Evolutionary conservation across 2,329 filamentous ascomycete genomes (phyloP).

Genomic region (Trichoderma simmonsii): DNA sequence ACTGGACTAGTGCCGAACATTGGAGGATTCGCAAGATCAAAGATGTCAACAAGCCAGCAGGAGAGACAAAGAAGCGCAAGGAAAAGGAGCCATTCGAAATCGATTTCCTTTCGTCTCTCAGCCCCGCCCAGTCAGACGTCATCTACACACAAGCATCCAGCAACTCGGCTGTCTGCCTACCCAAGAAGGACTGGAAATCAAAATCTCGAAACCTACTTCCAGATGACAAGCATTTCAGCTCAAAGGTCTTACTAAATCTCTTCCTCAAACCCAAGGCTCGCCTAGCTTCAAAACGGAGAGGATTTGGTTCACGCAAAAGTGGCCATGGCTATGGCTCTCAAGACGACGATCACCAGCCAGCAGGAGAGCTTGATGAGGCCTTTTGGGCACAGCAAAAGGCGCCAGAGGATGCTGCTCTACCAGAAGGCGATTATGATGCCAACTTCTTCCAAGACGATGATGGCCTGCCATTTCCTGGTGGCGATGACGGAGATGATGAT

Average conservation of each 20-base stretch:
- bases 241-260: constrained; percentile 78
- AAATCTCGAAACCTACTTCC: constrained; percentile 90
- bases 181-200: constrained; percentile 93
- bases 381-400: constrained; percentile 83
- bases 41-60: constrained; percentile 62
- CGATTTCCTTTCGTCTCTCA: constrained; percentile 77
- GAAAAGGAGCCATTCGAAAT: constrained; percentile 97
- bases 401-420: constrained; percentile 56
- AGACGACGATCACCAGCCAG: constrained; percentile 53
- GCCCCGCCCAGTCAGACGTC: constrained; percentile 65
- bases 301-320: constrained; percentile 41
- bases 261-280: constrained; percentile 94
- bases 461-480: constrained; percentile 64
- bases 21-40: constrained; percentile 97
- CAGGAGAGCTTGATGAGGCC: constrained; percentile 86
- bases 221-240: constrained; percentile 98
- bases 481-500: constrained; percentile 61
- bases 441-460: constrained; percentile 97
- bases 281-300: constrained; percentile 62
- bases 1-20: constrained; percentile 97
- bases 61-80: constrained; percentile 67
- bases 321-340: constrained; percentile 43
- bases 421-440: constrained; percentile 84
- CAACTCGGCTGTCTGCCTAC: constrained; percentile 77
- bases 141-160: constrained; percentile 79